Evolutionary conservation across 768 basidiomycete species (phyloP).

Genomic region (Boletus edulis): DNA sequence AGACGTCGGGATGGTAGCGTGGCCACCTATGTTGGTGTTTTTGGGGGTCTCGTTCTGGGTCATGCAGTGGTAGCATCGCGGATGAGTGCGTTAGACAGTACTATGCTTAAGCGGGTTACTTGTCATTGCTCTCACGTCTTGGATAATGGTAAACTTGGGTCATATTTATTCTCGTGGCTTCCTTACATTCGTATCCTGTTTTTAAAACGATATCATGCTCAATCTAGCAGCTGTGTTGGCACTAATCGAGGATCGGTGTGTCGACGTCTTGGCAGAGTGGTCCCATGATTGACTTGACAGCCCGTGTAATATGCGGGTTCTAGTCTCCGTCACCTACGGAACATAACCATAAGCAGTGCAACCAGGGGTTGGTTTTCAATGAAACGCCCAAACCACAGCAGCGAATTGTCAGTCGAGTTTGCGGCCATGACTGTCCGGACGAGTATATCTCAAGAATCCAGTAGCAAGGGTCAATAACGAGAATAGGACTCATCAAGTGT

Average conservation of each 20-base stretch:
- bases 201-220: not conserved
- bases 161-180: not conserved
- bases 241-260: not conserved
- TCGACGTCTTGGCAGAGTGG: not conserved
- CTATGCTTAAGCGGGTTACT: not conserved
- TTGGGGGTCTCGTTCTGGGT: constrained; percentile 35
- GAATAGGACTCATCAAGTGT: not conserved
- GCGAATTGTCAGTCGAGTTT: too few species aligned
- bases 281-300: not conserved
- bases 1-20: constrained; percentile 36
- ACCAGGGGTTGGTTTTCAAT: not conserved
- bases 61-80: constrained; percentile 19
- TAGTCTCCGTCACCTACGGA: not conserved
- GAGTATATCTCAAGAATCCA: not conserved
- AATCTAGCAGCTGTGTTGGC: too few species aligned
- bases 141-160: not conserved
- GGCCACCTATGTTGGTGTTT: constrained; percentile 35
- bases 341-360: not conserved
- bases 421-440: too few species aligned
- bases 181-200: not conserved
- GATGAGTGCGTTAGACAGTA: not conserved
- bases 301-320: not conserved
- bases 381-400: too few species aligned
- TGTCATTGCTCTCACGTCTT: not conserved
- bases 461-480: not conserved